phyloP scores from a whole-genome alignment of 2,329 filamentous ascomycete species.

The Pyricularia grisea region DNA sequence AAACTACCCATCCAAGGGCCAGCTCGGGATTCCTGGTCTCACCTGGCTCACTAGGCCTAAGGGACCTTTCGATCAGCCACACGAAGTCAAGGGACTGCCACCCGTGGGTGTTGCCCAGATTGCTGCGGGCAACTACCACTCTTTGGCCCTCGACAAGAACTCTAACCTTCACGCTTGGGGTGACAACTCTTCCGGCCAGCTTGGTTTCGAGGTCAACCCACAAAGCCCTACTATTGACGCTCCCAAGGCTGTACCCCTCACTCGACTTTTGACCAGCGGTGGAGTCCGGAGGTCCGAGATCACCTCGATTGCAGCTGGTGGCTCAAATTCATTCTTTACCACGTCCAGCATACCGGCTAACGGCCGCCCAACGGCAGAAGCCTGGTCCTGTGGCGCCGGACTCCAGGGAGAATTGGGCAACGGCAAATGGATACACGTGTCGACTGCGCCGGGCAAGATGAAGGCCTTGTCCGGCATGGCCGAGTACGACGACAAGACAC shows the following conservation, averaged over 20 bases:
- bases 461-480: constrained; percentile 74
- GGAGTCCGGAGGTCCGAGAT: constrained; percentile 48
- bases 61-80: constrained; percentile 71
- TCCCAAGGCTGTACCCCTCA: constrained; percentile 61
- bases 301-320: constrained; percentile 75
- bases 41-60: constrained; percentile 68
- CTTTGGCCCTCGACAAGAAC: constrained; percentile 63
- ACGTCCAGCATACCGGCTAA: constrained; percentile 53
- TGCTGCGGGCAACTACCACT: constrained; percentile 81
- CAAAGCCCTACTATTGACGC: constrained; percentile 55
- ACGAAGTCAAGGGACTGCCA: constrained; percentile 65
- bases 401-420: constrained; percentile 77
- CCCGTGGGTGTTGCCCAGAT: constrained; percentile 65
- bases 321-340: constrained; percentile 78
- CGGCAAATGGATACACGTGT: constrained; percentile 82
- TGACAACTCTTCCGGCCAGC: constrained; percentile 84
- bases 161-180: constrained; percentile 82
- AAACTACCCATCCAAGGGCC: constrained; percentile 71
- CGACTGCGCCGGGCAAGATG: constrained; percentile 67
- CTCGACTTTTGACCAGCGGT: constrained; percentile 58
- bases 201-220: constrained; percentile 66
- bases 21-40: constrained; percentile 78
- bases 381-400: constrained; percentile 80
- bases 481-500: constrained; percentile 73
- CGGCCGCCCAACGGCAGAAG: constrained; percentile 59